These are phyloP conservation scores for Colletotrichum sp. DNA, from an alignment of 2,329 filamentous ascomycete species.

Conservation along the genomic window DNA sequence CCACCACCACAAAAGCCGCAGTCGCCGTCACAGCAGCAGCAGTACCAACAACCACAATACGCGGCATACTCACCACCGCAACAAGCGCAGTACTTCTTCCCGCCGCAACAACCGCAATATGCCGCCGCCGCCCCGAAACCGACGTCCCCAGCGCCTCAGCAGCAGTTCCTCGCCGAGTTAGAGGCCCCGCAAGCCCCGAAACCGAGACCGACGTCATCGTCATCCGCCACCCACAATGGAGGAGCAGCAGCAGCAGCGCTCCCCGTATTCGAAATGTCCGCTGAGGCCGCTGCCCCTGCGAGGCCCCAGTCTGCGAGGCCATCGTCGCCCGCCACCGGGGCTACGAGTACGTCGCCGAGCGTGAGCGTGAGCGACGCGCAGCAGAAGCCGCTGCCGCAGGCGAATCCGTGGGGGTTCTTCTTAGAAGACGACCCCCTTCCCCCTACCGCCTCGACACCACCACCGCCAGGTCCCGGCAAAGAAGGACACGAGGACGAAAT, in stretches of 20 bases:
- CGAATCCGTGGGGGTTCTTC: constrained; percentile 24
- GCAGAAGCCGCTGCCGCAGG: constrained; percentile 9
- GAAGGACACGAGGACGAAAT: neutral
- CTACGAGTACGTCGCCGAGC: neutral
- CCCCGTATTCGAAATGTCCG: constrained; percentile 10
- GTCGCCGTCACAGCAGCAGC: neutral
- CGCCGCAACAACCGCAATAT: constrained; percentile 3
- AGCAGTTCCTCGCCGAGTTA: constrained; percentile 20
- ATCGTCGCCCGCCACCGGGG: neutral
- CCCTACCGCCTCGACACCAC: neutral
- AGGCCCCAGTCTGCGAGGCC: neutral
- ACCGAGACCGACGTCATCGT: neutral
- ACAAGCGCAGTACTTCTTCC: constrained; percentile 11
- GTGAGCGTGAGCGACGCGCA: neutral
- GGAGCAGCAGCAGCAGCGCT: neutral
- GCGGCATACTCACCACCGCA: constrained; percentile 7
- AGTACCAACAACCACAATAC: neutral
- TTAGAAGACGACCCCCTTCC: neutral
- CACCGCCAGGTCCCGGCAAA: neutral
- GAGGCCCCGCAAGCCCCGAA: neutral
- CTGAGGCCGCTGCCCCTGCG: neutral
- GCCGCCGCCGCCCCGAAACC: neutral
- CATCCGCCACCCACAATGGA: neutral
- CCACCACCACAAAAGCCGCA: neutral
- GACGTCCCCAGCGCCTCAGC: neutral